Conservation (phyloP, 1,284 basidiomycete genomes). For the Moniliella sp. region DNA sequence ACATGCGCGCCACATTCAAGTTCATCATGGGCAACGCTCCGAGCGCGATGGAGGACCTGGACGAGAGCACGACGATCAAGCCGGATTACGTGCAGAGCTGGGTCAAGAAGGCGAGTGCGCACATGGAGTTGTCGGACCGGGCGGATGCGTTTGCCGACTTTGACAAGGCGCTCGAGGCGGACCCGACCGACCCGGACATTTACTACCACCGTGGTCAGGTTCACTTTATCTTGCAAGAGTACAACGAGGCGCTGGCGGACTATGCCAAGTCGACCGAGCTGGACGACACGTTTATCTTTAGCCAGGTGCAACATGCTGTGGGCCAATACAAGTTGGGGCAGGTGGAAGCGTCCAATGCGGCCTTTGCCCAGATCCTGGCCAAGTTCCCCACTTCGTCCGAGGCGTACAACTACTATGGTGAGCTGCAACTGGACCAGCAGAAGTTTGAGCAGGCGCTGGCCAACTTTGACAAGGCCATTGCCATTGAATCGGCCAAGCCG, state of each 20-base stretch:
- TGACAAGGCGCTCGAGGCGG: conserved; percentile 62
- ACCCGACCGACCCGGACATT: conserved; percentile 73
- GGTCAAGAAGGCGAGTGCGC: conserved; percentile 89
- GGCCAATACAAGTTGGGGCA: conserved; percentile 80
- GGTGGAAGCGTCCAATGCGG: conserved; percentile 58
- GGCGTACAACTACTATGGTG: conserved; percentile 49
- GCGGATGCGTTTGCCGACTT: conserved; percentile 70
- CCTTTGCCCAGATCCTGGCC: conserved; percentile 45
- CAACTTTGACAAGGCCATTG: conserved; percentile 78
- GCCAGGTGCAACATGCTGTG: conserved; percentile 86
- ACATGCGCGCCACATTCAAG: conserved; percentile 77
- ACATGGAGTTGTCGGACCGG: conserved; percentile 60
- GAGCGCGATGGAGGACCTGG: conserved; percentile 66
- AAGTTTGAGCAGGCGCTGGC: conserved; percentile 75
- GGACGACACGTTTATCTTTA: conserved; percentile 69
- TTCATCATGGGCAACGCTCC: conserved; percentile 69
- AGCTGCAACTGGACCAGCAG: conserved; percentile 77
- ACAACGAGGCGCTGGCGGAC: conserved; percentile 61
- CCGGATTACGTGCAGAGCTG: conserved; percentile 67
- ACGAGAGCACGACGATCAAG: conserved; percentile 51
- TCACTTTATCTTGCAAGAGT: conserved; percentile 84
- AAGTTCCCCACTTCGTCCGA: conserved; percentile 19
- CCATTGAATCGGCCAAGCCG: conserved; percentile 47
- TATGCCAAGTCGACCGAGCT: conserved; percentile 69
- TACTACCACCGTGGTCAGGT: conserved; percentile 99